Conservation (phyloP, 768 basidiomycete species). For the Mycena alexandri region DNA sequence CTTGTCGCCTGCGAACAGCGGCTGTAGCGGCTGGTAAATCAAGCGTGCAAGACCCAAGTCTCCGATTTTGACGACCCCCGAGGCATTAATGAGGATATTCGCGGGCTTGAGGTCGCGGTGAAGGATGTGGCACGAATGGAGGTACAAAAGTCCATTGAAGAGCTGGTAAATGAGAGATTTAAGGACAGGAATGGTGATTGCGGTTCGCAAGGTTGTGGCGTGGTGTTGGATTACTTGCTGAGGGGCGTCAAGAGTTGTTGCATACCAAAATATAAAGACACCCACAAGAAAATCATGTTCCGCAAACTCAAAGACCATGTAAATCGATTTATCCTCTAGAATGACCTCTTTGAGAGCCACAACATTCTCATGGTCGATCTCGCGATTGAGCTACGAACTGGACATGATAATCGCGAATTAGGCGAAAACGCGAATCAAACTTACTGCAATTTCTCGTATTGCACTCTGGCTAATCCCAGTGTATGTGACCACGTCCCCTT, state of each 20-base stretch:
- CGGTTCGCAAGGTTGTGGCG: constrained; percentile 86
- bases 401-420: not conserved
- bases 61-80: constrained; percentile 96
- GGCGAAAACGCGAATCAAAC: constrained; percentile 43
- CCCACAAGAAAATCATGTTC: constrained; percentile 97
- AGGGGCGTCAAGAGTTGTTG: not conserved
- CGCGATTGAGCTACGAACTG: constrained; percentile 79
- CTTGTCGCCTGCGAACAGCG: constrained; percentile 94
- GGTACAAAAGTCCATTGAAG: constrained; percentile 92
- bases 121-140: constrained; percentile 94
- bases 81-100: constrained; percentile 94
- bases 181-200: constrained; percentile 82
- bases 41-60: constrained; percentile 95
- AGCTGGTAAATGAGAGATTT: constrained; percentile 96
- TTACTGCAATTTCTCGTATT: constrained; percentile 93
- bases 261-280: constrained; percentile 13
- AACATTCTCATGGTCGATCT: constrained; percentile 91
- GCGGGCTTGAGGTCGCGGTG: constrained; percentile 99
- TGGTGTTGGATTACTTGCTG: constrained; percentile 99
- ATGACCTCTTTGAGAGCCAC: constrained; percentile 95
- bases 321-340: constrained; percentile 97
- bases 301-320: constrained; percentile 99
- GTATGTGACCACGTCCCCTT: constrained; percentile 95
- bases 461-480: constrained; percentile 99
- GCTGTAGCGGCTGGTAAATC: constrained; percentile 91